Base-by-base conservation (phyloP, 257 asterid genomes). In the Ajuga chamaepitys region DNA sequence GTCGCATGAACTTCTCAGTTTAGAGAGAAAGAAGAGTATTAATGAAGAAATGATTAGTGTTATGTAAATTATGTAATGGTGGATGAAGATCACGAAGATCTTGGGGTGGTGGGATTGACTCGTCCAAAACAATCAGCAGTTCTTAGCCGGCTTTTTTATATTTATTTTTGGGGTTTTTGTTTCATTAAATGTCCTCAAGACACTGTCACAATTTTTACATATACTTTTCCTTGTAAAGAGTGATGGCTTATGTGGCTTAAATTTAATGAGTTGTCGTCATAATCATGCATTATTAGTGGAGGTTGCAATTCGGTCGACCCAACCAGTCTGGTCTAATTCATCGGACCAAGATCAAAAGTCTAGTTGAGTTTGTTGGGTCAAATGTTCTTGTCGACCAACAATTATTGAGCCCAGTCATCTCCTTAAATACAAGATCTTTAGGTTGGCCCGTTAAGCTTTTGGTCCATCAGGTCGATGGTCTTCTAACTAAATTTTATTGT, bases 131-230 rank as follows among this genome's bases (percentile, higher is more conserved):
- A 50, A 71, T 66, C 61, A 76, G 83, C 82, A 70, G 71, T 78
- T 64, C 30, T 58, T 48, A 45, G 85, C 86, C 81, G 83, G 85
- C 80, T 48, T 37, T 22, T 9, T 6, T 67, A 20, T 60, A 22
- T 57, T n/a, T 11, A 3, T 38, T 42, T 64, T 12, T 3, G 20
- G 13, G 7, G 1, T 18, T 38, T 7, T 12, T 30, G 20, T 34
- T 37, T 20, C 7, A 53, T 35, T 50, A 40, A 47, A 28, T 25
- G 16, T 30, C 38, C 30, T 13, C 7, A 1, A 12, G 20, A 48
- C 47, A 13, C 53, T 8, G 16, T 0, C 61, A 53, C 7, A 4
- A n/a, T 78, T 40, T 20, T 74, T 62, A 30, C 48, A 32, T 41
- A 50, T 50, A 40, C 35, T 25, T 16, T 41, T 51, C 26, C 66